phyloP scores from a whole-genome alignment of 2,329 filamentous ascomycete genomes.

The Teratosphaeria viscida region DNA sequence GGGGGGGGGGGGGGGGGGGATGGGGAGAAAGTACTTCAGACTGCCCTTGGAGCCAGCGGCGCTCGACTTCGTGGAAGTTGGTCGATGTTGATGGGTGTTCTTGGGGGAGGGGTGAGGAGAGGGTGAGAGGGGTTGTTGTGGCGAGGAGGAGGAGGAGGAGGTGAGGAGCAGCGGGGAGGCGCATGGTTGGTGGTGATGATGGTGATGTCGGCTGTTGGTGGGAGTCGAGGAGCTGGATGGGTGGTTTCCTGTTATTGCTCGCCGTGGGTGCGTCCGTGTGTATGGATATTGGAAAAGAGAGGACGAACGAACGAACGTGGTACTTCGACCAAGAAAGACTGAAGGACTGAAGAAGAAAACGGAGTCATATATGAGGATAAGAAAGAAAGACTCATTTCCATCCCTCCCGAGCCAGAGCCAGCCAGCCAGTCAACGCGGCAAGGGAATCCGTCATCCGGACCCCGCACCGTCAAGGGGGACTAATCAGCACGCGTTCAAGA shows the following conservation, averaged over 20 bases:
- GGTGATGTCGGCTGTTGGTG: too few species aligned
- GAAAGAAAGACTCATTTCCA: not conserved
- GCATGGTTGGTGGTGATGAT: too few species aligned
- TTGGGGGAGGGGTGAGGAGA: conserved; percentile 2
- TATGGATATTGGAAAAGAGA: too few species aligned
- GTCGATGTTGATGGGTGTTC: conserved; percentile 6
- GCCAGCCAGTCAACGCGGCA: too few species aligned
- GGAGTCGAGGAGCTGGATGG: too few species aligned
- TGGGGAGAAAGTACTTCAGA: conserved; percentile 16
- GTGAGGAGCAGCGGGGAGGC: not conserved
- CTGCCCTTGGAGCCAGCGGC: conserved; percentile 16
- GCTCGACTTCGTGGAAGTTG: conserved; percentile 17
- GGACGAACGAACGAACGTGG: too few species aligned
- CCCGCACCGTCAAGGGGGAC: too few species aligned
- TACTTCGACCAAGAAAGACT: not conserved
- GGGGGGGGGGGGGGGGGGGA: too few species aligned
- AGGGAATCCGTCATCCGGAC: too few species aligned
- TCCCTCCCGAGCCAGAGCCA: not conserved
- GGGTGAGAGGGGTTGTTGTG: conserved; percentile 1
- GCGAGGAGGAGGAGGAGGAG: conserved; percentile 8
- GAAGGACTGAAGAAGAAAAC: not conserved
- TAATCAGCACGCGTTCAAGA: not conserved
- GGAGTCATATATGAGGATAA: not conserved
- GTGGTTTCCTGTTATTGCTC: too few species aligned
- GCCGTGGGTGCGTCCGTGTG: too few species aligned